A percentile compares a stretch with the other conserved stretches of the same genome.
Conservation (phyloP, 75 land plant genomes). For the Pseudotsuga menziesii region DNA sequence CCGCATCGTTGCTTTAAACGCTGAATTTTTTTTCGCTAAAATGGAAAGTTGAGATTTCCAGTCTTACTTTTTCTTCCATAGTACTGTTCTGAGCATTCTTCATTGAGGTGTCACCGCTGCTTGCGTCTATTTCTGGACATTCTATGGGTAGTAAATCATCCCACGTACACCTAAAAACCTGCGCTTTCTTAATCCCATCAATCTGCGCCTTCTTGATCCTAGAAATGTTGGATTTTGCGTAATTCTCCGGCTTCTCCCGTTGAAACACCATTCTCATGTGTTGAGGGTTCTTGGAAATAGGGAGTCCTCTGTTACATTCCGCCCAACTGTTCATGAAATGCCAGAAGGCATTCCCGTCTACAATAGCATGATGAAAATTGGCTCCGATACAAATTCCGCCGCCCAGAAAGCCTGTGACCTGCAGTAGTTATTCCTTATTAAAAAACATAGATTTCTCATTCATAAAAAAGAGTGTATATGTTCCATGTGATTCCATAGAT, state of each 20-base stretch:
- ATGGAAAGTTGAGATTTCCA: background rate
- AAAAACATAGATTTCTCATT: too few relatives aligned
- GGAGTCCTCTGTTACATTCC: background rate
- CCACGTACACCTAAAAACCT: background rate
- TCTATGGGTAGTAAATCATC: constrained; percentile 9
- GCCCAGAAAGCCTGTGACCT: constrained; percentile 30
- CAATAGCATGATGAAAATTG: constrained; percentile 5
- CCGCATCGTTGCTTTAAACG: background rate
- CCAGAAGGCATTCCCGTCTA: constrained; percentile 42
- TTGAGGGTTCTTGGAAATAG: background rate
- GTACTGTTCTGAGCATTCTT: background rate
- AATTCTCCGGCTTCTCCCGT: background rate
- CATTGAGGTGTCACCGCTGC: background rate
- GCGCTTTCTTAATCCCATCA: background rate
- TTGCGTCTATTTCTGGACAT: background rate
- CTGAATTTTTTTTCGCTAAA: background rate
- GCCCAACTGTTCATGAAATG: constrained; percentile 6
- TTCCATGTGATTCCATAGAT: too few relatives aligned
- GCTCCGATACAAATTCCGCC: constrained; percentile 38
- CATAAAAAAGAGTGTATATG: too few relatives aligned
- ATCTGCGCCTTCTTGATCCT: background rate
- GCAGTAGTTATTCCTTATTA: background rate
- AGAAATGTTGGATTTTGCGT: background rate
- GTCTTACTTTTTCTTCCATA: background rate
- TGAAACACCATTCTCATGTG: background rate